Conservation (phyloP, 805 yeast species). For the Ogataea methanolica region DNA sequence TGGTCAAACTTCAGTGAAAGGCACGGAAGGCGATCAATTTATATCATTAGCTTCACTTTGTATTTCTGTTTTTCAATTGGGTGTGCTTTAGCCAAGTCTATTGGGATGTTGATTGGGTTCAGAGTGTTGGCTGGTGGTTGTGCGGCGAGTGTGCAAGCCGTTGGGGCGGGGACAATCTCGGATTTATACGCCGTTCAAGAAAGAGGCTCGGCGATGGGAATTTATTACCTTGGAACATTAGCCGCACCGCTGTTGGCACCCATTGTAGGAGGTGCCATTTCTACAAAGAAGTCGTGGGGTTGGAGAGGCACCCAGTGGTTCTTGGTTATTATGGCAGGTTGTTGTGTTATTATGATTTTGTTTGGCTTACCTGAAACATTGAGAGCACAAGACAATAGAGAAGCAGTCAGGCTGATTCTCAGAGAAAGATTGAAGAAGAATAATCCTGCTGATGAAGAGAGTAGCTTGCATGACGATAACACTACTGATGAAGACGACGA, state of each 20-base stretch:
- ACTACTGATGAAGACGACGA: conserved; percentile 9
- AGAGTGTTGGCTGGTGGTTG: conserved; percentile 74
- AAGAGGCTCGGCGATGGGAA: conserved; percentile 77
- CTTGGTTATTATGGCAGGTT: conserved; percentile 61
- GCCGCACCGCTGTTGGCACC: conserved; percentile 80
- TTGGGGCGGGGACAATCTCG: conserved; percentile 85
- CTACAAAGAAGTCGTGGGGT: conserved; percentile 54
- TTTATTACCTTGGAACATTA: conserved; percentile 75
- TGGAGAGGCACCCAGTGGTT: conserved; percentile 93
- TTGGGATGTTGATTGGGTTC: conserved; percentile 60
- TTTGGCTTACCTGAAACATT: conserved; percentile 78
- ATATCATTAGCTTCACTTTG: conserved; percentile 59
- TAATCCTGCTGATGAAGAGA: conserved; percentile 13
- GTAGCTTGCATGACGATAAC: conserved; percentile 2
- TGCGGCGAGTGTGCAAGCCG: conserved; percentile 81
- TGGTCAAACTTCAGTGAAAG: conserved; percentile 80
- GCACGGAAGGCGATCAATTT: conserved; percentile 71
- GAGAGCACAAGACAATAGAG: conserved; percentile 56
- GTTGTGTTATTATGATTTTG: conserved; percentile 42
- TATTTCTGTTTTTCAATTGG: conserved; percentile 69
- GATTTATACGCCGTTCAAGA: conserved; percentile 64
- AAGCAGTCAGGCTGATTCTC: conserved; percentile 44
- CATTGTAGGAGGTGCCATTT: conserved; percentile 71
- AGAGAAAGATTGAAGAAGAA: conserved; percentile 29
- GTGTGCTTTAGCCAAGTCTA: conserved; percentile 58